Percentiles rank a stretch among this genome's conserved stretches.
phyloP scores from a whole-genome alignment of 129 eudicot genomes.

The Kitagawia praeruptora region DNA sequence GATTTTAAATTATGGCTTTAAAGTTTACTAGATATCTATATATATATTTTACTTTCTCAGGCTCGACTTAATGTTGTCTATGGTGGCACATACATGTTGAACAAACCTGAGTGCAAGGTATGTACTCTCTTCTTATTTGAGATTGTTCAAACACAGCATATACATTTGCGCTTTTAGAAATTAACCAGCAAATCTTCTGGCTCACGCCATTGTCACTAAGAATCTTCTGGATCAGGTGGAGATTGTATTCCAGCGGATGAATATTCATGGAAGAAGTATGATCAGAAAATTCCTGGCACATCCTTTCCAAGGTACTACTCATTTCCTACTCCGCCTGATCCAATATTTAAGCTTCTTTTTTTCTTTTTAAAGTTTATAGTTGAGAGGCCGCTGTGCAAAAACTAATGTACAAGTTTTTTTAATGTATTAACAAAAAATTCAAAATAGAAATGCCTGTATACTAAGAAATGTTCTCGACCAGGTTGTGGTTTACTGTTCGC shows the following conservation, averaged over 20 bases:
- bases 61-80: conserved; percentile 96
- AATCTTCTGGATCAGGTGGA: conserved; percentile 39
- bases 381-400: too few relatives aligned
- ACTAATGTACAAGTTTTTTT: too few relatives aligned
- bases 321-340: too few relatives aligned
- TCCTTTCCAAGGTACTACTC: conserved; percentile 53
- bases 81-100: conserved; percentile 96
- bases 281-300: conserved; percentile 71
- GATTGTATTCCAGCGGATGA: conserved; percentile 71
- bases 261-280: conserved; percentile 83
- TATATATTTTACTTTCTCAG: conserved; percentile 28
- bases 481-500: too few relatives aligned
- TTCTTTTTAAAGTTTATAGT: too few relatives aligned
- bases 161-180: background rate
- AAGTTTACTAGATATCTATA: background rate
- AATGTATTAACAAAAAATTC: too few relatives aligned
- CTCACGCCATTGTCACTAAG: conserved; percentile 13
- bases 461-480: too few relatives aligned
- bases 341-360: too few relatives aligned
- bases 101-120: conserved; percentile 98
- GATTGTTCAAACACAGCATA: background rate
- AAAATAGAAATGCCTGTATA: too few relatives aligned
- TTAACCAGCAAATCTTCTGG: background rate
- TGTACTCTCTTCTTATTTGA: background rate
- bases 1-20: background rate